Base-by-base conservation (phyloP, 2,329 filamentous ascomycete genomes). In the Neofusicoccum umdonicola region DNA sequence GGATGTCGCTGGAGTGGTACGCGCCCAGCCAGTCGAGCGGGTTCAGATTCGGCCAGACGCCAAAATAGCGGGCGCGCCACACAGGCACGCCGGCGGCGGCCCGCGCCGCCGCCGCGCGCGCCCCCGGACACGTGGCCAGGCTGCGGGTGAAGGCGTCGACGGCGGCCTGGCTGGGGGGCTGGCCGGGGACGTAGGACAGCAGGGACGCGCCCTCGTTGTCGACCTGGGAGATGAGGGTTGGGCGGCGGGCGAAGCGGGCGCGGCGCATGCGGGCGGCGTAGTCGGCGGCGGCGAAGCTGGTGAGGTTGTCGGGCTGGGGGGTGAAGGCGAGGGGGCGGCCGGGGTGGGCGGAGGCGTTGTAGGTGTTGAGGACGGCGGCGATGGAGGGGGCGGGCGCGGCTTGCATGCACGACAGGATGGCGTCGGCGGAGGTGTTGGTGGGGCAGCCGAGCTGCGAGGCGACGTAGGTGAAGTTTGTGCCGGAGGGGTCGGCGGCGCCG, bases 391-490 rank as follows among this genome's bases (percentile, higher is more conserved):
- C 71, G 5, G 70, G 66, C 0, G 79, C 69, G 2, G 69, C 68
- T n/a, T 74, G 72, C 64, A 81, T 72, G 65, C 79, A 81, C 1
- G 70, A 69, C 2, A 81, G 65, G 63, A 78, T 72, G 0, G 63
- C 52, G 3, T 76, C 73, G 42, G 76, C 67, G 71, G 15, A 27
- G 8, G 27, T 11, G 2, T 7, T 13, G 15, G 12, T 12, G 2
- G 69, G 51, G 56, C 79, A 81, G 1, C 74, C 76, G 13, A 80
- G 68, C 1, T 73, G 69, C 12, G 68, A 66, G 4, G 78, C 78
- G 2, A 80, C 74, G 41, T 71, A 75, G 1, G 75, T 77, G 68
- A 80, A 80, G 67, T 79, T 79, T 4, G 71, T 70, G 15, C 76
- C 71, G 15, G 67, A 61, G 4, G 66, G 31, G 39, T 76, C 74